Evolutionary conservation across 345 rosid species (phyloP), one percentile per base, ranked within the genome.

Genomic region (Camelina neglecta): DNA sequence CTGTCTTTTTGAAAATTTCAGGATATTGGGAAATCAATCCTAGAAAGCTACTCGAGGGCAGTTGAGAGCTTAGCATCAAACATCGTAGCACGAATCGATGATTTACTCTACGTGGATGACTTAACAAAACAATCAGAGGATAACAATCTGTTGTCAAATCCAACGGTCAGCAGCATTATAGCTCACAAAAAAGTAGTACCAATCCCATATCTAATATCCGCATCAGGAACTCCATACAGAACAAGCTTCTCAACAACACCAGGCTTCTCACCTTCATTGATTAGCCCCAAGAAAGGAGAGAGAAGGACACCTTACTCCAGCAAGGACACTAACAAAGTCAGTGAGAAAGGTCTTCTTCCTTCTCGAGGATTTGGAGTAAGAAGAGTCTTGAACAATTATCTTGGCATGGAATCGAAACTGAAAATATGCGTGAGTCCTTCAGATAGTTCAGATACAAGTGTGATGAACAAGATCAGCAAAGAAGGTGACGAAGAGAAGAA

Each of bases 31-130:
- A 92, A 95, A 81, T 92, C 99, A 48, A 89, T 95, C 65, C 72
- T 95, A 9, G 99, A 95, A 83, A 87, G 99, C 89, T 95, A 95
- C 81, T 92, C 99, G 2, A 89, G 99, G 65, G 94, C 92, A 16
- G 45, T 95, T 42, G 99, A 95, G 86, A 88, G 98, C 76, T 73
- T 92, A 74, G 97, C 98, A 45, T 95, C 84, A 73, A 95, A 87
- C 79, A 89, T 93, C 7, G 79, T 89, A 39, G 98, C 98, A 4
- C 79, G 99, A 2, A 92, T 95, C 8, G 98, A 92, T 41, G 99
- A 95, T 75, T 74, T 95, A 78, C 82, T 90, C 66, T 92, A 95
- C 36, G 99, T 95, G 12, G 97, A 95, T 20, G 96, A 95, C 80
- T 67, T 93, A 77, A 92, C 89, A 7, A 95, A 87, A 75, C 88